Conservation (phyloP, 164 flowering plant species). For the Magnolia sinica region DNA sequence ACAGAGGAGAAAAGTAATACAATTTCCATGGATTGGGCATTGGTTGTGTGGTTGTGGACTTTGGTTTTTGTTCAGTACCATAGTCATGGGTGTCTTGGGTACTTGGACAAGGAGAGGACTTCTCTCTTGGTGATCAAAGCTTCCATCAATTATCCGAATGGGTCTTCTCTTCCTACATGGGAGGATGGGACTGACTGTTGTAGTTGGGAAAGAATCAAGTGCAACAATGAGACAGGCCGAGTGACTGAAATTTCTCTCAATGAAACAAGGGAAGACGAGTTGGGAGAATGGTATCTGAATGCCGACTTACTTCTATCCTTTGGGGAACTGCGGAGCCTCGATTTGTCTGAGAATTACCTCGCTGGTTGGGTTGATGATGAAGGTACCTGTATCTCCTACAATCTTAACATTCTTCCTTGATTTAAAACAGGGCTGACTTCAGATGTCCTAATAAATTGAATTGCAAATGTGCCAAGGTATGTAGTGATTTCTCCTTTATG, state of each 20-base stretch:
- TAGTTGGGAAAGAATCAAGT: slow-evolving; percentile 3
- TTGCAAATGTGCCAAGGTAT: too few relatives aligned
- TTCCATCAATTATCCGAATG: slow-evolving; percentile 10
- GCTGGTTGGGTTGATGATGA: background rate
- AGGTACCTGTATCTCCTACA: background rate
- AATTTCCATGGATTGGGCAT: slow-evolving; percentile 9
- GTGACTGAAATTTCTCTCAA: slow-evolving; percentile 2
- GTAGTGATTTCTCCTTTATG: too few relatives aligned
- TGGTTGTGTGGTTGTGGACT: background rate
- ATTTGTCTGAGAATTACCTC: background rate
- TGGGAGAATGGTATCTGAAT: slow-evolving; percentile 6
- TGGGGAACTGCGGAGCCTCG: background rate
- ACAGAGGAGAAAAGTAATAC: too few relatives aligned
- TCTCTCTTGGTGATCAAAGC: slow-evolving; percentile 7
- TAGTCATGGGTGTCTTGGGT: slow-evolving; percentile 1
- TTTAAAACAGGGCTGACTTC: too few relatives aligned
- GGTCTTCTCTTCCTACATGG: slow-evolving; percentile 4
- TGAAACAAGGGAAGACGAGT: background rate
- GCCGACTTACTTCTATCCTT: slow-evolving; percentile 2
- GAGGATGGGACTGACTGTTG: slow-evolving; percentile 5
- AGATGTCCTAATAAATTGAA: too few relatives aligned
- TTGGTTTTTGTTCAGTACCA: background rate
- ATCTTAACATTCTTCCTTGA: too few relatives aligned
- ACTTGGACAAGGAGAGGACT: slow-evolving; percentile 8
- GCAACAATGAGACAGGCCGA: background rate